Evolutionary conservation across 2,329 filamentous ascomycete species (phyloP), one percentile per base, ranked within the genome.

Genomic region (Botryotinia calthae): DNA sequence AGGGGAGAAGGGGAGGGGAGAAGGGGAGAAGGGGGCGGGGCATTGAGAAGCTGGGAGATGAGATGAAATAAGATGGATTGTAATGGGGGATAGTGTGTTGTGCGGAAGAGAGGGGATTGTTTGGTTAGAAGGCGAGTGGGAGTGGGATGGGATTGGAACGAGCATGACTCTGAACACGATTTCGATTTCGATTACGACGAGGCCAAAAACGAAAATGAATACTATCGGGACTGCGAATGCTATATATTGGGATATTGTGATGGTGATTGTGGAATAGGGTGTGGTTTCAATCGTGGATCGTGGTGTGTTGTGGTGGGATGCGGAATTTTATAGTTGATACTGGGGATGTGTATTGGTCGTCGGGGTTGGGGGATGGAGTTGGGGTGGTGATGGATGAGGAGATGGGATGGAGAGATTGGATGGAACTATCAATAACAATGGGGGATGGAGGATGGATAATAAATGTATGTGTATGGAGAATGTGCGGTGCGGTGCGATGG

Each of bases 81-180:
- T 7, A n/a, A 20, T 18, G 34, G 16, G 37, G 37, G 37, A 9
- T 37, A 7, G 37, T 37, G 8, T 37, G 37, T 37, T 37, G 8
- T 37, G 37, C 37, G 37, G 37, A 37, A 37, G 37, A 37, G 37
- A 40, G 18, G 28, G 28, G 3, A 44, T 37, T 25, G 54, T 34
- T 42, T 44, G 22, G 20, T 10, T 48, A 37, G 7, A 48, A 54
- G n/a, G 18, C n/a, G 51, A 34, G 20, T 22, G 20, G 1, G 25
- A 61, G 8, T 56, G 46, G 46, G n/a, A 73, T 12, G 34, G 48
- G 10, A 58, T 22, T 31, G 31, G 6, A 70, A 74, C 74, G 62
- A 72, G 37, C n/a, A 16, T 1, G 56, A 22, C 18, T 20, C 22
- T 20, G n/a, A 34, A 20, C 8, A 62, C 22, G 22, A 62, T n/a